Percentiles rank a stretch among this genome's conserved stretches.
Evolutionary conservation across 306 rosid species (phyloP).

Genomic region (Sicyos baderoa): DNA sequence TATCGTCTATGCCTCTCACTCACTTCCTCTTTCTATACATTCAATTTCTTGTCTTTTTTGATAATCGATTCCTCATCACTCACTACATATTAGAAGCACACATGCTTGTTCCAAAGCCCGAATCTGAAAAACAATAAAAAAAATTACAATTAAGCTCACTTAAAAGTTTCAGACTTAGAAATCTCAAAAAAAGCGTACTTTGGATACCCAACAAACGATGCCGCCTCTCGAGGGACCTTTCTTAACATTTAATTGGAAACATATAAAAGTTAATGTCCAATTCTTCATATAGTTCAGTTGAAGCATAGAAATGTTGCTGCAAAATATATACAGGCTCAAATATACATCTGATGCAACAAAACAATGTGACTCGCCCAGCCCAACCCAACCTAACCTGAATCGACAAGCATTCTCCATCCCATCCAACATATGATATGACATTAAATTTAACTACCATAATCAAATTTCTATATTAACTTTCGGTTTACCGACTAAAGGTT

Average conservation of each 20-base stretch:
- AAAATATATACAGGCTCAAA: constrained; percentile 13
- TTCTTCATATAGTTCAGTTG: background rate
- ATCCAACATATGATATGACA: constrained; percentile 33
- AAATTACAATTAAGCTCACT: too few relatives aligned
- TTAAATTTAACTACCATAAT: constrained; percentile 28
- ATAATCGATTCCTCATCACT: too few relatives aligned
- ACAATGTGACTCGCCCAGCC: background rate
- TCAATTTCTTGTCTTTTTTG: too few relatives aligned
- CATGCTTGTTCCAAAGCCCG: too few relatives aligned
- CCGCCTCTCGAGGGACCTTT: background rate
- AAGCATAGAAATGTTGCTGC: background rate
- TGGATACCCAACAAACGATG: too few relatives aligned
- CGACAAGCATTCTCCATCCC: background rate
- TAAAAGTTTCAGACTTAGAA: too few relatives aligned
- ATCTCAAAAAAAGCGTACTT: too few relatives aligned
- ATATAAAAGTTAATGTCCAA: background rate
- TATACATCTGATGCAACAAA: constrained; percentile 9
- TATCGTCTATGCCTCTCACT: too few relatives aligned
- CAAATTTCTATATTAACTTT: constrained; percentile 20
- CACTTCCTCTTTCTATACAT: too few relatives aligned
- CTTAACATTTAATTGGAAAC: background rate
- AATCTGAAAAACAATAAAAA: too few relatives aligned
- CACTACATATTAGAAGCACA: too few relatives aligned
- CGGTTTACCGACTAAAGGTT: constrained; percentile 12
- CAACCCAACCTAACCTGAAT: too few relatives aligned